Percentiles rank a stretch among this genome's conserved stretches.
phyloP scores from a whole-genome alignment of 345 rosid genomes.

The Triadica sebifera region DNA sequence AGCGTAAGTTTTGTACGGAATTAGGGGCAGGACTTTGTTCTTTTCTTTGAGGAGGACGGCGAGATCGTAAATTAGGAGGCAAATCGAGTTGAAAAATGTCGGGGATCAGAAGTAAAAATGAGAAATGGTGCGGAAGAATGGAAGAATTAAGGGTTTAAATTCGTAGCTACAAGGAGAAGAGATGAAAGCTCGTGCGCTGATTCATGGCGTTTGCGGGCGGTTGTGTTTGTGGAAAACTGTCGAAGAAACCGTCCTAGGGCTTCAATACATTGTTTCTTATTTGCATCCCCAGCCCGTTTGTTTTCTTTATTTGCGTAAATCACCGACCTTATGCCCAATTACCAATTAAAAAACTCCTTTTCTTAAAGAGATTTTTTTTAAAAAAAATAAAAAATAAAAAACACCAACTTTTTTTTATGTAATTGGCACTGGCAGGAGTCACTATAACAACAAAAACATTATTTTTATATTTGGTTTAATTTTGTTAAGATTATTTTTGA shows the following conservation, averaged over 20 bases:
- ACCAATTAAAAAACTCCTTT: too few relatives aligned
- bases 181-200: neutral
- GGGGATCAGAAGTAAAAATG: conserved; percentile 33
- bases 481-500: too few relatives aligned
- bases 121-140: neutral
- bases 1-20: conserved; percentile 1
- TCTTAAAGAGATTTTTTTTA: too few relatives aligned
- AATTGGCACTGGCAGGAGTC: too few relatives aligned
- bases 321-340: neutral
- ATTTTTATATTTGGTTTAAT: too few relatives aligned
- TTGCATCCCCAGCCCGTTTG: neutral
- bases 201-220: neutral
- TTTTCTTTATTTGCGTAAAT: neutral
- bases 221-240: neutral
- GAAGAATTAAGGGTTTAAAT: neutral
- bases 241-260: conserved; percentile 18
- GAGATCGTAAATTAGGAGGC: conserved; percentile 30
- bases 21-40: neutral
- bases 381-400: too few relatives aligned
- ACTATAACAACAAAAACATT: too few relatives aligned
- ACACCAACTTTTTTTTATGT: too few relatives aligned
- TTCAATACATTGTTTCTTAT: conserved; percentile 5
- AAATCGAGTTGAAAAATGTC: conserved; percentile 14
- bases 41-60: neutral
- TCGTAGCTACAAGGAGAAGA: neutral